phyloP scores from a whole-genome alignment of 306 rosid species.

The Cucurbita argyrosperma region DNA sequence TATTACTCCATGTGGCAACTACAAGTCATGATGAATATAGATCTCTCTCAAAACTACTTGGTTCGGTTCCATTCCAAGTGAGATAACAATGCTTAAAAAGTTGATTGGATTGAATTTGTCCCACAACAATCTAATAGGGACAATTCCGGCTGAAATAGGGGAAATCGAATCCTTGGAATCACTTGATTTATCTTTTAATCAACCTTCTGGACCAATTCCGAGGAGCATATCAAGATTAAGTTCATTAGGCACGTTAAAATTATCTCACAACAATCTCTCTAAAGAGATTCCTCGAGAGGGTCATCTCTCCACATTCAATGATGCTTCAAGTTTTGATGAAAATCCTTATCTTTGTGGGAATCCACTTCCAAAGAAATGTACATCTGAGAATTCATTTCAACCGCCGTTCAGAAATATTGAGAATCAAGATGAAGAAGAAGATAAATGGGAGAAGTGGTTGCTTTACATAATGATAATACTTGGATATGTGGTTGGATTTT shows the following conservation, averaged over 20 bases:
- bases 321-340: too few species aligned
- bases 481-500: too few species aligned
- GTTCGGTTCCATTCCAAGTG: not conserved
- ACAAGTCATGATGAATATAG: not conserved
- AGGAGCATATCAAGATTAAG: not conserved
- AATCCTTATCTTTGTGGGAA: too few species aligned
- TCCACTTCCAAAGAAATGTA: too few species aligned
- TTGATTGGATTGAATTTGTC: not conserved
- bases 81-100: not conserved
- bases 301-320: too few species aligned
- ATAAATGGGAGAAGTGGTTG: too few species aligned
- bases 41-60: constrained; percentile 3
- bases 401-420: too few species aligned
- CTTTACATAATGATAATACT: too few species aligned
- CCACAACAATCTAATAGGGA: not conserved
- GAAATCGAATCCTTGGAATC: not conserved
- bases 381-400: too few species aligned
- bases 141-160: not conserved
- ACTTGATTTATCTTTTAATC: not conserved
- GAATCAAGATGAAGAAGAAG: too few species aligned
- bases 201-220: not conserved
- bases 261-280: constrained; percentile 5
- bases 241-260: not conserved
- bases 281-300: too few species aligned
- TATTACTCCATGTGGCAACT: not conserved